Conservation (phyloP, 202 grass and related monocot species). For the Carex arenaria region DNA sequence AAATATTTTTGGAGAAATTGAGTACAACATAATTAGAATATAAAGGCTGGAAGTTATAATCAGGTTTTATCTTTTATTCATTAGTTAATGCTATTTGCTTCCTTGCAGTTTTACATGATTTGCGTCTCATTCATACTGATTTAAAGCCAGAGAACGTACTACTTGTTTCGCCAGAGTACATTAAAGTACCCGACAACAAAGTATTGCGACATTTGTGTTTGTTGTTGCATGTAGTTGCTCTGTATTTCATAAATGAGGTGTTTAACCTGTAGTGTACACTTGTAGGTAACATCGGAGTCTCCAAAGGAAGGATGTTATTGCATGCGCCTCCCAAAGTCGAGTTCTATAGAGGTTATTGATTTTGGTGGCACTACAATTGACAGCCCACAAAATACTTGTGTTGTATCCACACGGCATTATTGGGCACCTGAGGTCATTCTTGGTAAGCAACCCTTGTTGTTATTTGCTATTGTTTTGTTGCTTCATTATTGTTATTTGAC, state of each 20-base stretch:
- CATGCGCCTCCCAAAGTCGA: conserved; percentile 73
- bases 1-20: conserved; percentile 11
- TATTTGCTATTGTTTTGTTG: conserved; percentile 1
- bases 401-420: conserved; percentile 95
- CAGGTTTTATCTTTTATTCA: conserved; percentile 51
- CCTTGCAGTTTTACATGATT: conserved; percentile 97
- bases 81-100: conserved; percentile 38
- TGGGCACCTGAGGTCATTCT: conserved; percentile 91
- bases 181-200: conserved; percentile 98
- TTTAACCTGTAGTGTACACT: conserved; percentile 15
- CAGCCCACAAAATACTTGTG: conserved; percentile 61
- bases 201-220: conserved; percentile 59
- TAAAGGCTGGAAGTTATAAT: conserved; percentile 1
- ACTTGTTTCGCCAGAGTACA: conserved; percentile 94
- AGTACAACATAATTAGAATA: conserved; percentile 22
- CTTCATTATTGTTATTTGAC: not conserved
- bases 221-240: not conserved
- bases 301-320: conserved; percentile 68
- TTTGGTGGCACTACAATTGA: conserved; percentile 91
- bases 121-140: conserved; percentile 99
- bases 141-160: conserved; percentile 99
- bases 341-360: conserved; percentile 96
- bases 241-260: not conserved
- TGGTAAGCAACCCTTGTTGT: conserved; percentile 39
- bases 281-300: conserved; percentile 54